A percentile compares a stretch with the other conserved stretches of the same genome.
Evolutionary conservation across 2,329 filamentous ascomycete genomes (phyloP).

Genomic region (Cercospora janseana): DNA sequence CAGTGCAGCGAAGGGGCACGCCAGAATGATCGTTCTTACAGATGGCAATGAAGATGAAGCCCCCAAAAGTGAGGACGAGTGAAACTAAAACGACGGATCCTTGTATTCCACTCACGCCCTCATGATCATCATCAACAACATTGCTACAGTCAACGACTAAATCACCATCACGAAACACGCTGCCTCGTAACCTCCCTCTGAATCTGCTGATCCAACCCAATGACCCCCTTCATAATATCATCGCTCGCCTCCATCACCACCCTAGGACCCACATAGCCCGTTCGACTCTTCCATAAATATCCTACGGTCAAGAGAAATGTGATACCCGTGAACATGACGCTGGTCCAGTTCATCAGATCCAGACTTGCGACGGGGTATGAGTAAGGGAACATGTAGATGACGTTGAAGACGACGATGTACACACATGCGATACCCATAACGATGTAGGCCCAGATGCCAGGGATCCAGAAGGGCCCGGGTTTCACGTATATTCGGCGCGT

Average conservation of each 20-base stretch:
- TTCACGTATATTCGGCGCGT: constrained; percentile 44
- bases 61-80: too few species aligned
- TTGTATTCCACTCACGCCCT: too few species aligned
- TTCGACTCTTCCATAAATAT: constrained; percentile 43
- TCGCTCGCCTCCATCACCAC: constrained; percentile 30
- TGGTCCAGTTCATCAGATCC: constrained; percentile 55
- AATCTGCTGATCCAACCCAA: constrained; percentile 24
- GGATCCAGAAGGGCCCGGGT: constrained; percentile 61
- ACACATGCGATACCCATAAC: constrained; percentile 54
- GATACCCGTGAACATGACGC: constrained; percentile 53
- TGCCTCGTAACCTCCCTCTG: background rate
- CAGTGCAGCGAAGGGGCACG: too few species aligned
- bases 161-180: too few species aligned
- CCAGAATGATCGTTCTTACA: too few species aligned
- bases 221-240: constrained; percentile 30
- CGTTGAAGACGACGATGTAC: constrained; percentile 61
- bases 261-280: constrained; percentile 43
- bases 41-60: too few species aligned
- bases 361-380: constrained; percentile 46
- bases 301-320: constrained; percentile 51
- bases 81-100: too few species aligned
- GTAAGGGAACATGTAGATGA: constrained; percentile 62
- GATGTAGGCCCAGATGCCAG: constrained; percentile 47
- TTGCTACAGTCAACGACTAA: too few species aligned
- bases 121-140: too few species aligned